Evolutionary conservation across 768 basidiomycete species (phyloP).

Genomic region (Podaxis sp.): DNA sequence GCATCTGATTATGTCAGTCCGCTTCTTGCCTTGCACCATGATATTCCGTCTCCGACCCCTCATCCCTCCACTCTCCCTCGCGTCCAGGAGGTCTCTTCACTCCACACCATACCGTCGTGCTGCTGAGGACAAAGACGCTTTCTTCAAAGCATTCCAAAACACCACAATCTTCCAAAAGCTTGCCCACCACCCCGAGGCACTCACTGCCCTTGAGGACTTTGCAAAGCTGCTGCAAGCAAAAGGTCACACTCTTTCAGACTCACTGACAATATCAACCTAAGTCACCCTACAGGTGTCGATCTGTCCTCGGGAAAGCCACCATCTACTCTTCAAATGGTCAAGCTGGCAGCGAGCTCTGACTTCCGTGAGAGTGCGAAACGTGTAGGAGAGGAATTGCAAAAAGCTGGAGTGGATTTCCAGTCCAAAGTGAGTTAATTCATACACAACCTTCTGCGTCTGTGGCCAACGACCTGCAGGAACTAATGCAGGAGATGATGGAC

Average conservation of each 20-base stretch:
- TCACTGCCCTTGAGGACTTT: slow-evolving; percentile 44
- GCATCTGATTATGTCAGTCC: slow-evolving; percentile 12
- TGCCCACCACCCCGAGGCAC: slow-evolving; percentile 42
- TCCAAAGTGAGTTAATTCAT: slow-evolving; percentile 41
- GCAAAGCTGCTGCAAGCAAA: slow-evolving; percentile 40
- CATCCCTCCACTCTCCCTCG: slow-evolving; percentile 4
- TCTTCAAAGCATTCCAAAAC: slow-evolving; percentile 27
- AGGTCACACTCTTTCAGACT: slow-evolving; percentile 25
- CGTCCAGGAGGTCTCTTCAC: slow-evolving; percentile 11
- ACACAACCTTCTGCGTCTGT: background rate
- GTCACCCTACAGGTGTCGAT: slow-evolving; percentile 40
- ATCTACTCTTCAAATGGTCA: slow-evolving; percentile 49
- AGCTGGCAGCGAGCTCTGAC: slow-evolving; percentile 46
- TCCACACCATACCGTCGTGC: slow-evolving; percentile 10
- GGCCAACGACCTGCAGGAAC: slow-evolving; percentile 31
- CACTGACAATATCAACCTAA: background rate
- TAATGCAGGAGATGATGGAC: slow-evolving; percentile 35
- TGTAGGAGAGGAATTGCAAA: slow-evolving; percentile 46
- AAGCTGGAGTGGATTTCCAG: slow-evolving; percentile 55
- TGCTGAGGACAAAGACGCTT: slow-evolving; percentile 7
- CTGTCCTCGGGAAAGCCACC: slow-evolving; percentile 36
- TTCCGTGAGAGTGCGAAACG: slow-evolving; percentile 44
- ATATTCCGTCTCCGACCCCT: slow-evolving; percentile 2
- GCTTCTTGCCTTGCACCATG: slow-evolving; percentile 4
- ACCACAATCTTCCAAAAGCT: slow-evolving; percentile 45